Percentiles rank a stretch among this genome's conserved stretches.
Evolutionary conservation across 306 rosid species (phyloP).

Genomic region (Dryas drummondii): DNA sequence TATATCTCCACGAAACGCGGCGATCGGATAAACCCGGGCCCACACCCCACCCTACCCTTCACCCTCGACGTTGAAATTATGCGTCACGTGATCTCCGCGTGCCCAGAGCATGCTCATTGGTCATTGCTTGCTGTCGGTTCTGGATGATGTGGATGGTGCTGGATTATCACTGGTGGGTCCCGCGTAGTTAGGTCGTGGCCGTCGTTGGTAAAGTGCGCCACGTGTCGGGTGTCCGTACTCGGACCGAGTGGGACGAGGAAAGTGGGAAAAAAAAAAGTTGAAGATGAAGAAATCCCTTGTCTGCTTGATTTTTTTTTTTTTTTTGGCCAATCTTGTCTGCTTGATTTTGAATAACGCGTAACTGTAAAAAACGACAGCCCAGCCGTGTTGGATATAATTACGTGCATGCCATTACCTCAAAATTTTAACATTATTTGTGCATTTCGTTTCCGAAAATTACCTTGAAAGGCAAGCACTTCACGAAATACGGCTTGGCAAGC

Average conservation of each 20-base stretch:
- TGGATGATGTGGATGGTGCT: slow-evolving; percentile 15
- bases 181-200: not conserved
- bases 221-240: slow-evolving; percentile 21
- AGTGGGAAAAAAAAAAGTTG: slow-evolving; percentile 18
- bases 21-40: slow-evolving; percentile 30
- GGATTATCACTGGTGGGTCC: slow-evolving; percentile 12
- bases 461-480: too few relatives aligned
- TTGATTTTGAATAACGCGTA: not conserved
- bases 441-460: too few relatives aligned
- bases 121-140: not conserved
- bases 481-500: too few relatives aligned
- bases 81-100: slow-evolving; percentile 35
- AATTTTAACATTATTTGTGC: too few relatives aligned
- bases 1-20: slow-evolving; percentile 34
- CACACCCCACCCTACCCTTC: slow-evolving; percentile 13
- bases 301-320: slow-evolving; percentile 27
- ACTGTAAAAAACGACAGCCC: not conserved
- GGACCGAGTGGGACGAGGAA: slow-evolving; percentile 30
- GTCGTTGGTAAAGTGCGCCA: slow-evolving; percentile 2
- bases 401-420: slow-evolving; percentile 1
- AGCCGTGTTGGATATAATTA: not conserved
- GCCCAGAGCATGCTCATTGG: not conserved
- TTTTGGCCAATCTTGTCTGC: slow-evolving; percentile 14
- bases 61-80: not conserved
- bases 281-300: not conserved